A percentile compares a stretch with the other conserved stretches of the same genome.
phyloP scores from a whole-genome alignment of 2,329 filamentous ascomycete genomes.

The Purpureocillium lavendulum region DNA sequence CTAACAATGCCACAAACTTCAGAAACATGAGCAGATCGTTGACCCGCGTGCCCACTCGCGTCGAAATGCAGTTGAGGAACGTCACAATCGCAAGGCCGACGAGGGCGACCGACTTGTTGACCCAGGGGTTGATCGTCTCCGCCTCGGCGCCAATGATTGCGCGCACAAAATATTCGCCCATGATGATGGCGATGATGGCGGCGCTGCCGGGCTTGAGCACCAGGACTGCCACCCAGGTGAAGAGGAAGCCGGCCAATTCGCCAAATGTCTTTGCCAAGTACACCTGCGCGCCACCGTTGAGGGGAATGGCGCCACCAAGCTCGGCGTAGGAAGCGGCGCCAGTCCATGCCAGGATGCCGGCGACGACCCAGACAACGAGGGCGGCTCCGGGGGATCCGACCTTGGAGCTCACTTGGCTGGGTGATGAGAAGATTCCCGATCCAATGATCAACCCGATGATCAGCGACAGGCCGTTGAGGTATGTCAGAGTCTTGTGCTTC shows the following conservation, averaged over 20 bases:
- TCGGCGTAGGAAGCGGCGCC: conserved; percentile 93
- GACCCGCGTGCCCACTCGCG: conserved; percentile 74
- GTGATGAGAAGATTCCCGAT: conserved; percentile 91
- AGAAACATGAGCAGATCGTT: conserved; percentile 95
- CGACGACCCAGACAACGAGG: conserved; percentile 83
- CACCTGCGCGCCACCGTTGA: conserved; percentile 90
- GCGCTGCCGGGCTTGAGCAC: conserved; percentile 90
- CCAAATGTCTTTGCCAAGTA: conserved; percentile 96
- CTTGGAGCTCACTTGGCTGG: conserved; percentile 84
- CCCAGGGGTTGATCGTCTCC: conserved; percentile 72
- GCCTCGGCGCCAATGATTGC: conserved; percentile 82
- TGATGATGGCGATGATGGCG: conserved; percentile 94
- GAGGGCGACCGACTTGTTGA: conserved; percentile 82
- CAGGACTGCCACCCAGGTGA: conserved; percentile 91
- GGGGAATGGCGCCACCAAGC: conserved; percentile 85
- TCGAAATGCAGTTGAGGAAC: conserved; percentile 83
- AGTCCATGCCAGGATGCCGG: conserved; percentile 92
- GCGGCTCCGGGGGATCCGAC: conserved; percentile 86
- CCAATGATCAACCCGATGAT: conserved; percentile 93
- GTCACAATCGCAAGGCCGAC: conserved; percentile 70
- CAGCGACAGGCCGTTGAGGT: conserved; percentile 83
- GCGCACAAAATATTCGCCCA: conserved; percentile 93
- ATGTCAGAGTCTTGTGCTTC: conserved; percentile 92
- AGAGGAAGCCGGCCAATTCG: conserved; percentile 85
- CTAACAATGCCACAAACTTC: conserved; percentile 85